These are phyloP conservation scores for Penicillium robsamsonii DNA, from an alignment of 495 filamentous ascomycete genomes.

Conservation along the genomic window DNA sequence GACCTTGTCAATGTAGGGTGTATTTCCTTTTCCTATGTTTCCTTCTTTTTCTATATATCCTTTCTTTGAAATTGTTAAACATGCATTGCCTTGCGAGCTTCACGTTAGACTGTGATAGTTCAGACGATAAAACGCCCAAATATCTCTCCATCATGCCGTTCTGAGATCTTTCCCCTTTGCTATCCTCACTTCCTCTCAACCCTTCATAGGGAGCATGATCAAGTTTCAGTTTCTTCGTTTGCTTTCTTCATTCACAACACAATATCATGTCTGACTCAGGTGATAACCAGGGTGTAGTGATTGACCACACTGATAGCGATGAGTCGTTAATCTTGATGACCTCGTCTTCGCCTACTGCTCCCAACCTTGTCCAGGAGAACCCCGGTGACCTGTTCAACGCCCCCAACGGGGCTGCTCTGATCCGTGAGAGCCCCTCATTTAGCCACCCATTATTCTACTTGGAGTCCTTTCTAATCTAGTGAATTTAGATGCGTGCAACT, in stretches of 20 bases:
- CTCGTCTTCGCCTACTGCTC: not conserved
- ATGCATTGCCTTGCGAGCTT: not conserved
- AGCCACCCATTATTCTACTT: not conserved
- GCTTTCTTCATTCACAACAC: not conserved
- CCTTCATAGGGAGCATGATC: not conserved
- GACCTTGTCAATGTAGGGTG: not conserved
- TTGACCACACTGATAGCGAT: not conserved
- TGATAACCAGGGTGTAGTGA: not conserved
- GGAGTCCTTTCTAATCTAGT: not conserved
- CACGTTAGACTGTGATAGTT: not conserved
- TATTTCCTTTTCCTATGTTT: not conserved
- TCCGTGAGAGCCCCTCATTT: slow-evolving; percentile 33
- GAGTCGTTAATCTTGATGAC: not conserved
- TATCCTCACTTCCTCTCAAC: not conserved
- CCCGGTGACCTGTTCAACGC: slow-evolving; percentile 46
- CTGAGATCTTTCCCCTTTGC: not conserved
- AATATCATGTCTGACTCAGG: not conserved
- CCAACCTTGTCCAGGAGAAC: slow-evolving; percentile 25
- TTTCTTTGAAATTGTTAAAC: not conserved
- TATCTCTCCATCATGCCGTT: not conserved
- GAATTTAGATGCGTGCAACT: slow-evolving; percentile 47
- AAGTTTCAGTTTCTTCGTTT: not conserved
- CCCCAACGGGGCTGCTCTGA: slow-evolving; percentile 41
- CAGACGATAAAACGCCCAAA: not conserved
- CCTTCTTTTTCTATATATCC: not conserved